Evolutionary conservation across 2,329 filamentous ascomycete genomes (phyloP).

Genomic region (Cladophialophora exuberans): DNA sequence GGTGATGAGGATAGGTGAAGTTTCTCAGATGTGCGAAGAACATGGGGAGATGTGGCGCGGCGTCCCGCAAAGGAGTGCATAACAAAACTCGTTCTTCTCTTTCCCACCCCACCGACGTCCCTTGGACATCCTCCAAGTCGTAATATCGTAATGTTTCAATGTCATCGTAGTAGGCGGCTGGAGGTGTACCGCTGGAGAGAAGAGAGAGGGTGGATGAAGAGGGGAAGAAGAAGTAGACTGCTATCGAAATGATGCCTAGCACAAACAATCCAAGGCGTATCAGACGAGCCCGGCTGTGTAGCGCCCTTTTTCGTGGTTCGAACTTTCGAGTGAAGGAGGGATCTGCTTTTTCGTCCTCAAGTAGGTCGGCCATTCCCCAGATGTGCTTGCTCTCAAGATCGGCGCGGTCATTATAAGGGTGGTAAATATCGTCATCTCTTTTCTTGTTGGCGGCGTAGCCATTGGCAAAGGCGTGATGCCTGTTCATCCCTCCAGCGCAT

Average conservation of each 20-base stretch:
- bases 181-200: constrained; percentile 7
- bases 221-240: constrained; percentile 74
- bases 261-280: constrained; percentile 53
- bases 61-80: constrained; percentile 92
- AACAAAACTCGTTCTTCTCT: constrained; percentile 92
- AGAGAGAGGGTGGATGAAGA: constrained; percentile 62
- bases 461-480: constrained; percentile 83
- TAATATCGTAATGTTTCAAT: constrained; percentile 97
- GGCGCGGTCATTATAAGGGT: constrained; percentile 87
- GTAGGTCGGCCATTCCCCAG: constrained; percentile 25
- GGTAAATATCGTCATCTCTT: constrained; percentile 71
- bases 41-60: constrained; percentile 89
- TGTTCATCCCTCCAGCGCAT: constrained; percentile 65
- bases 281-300: constrained; percentile 25
- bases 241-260: constrained; percentile 57
- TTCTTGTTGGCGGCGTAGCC: constrained; percentile 72
- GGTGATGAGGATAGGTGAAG: constrained; percentile 93
- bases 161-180: constrained; percentile 62
- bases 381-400: constrained; percentile 37
- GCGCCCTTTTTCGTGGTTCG: constrained; percentile 27
- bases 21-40: constrained; percentile 98
- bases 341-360: constrained; percentile 32
- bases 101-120: constrained; percentile 92
- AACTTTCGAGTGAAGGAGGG: constrained; percentile 25
- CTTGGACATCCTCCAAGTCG: constrained; percentile 87